A percentile compares a stretch with the other conserved stretches of the same genome.
Evolutionary conservation across 2,329 filamentous ascomycete species (phyloP).

Genomic region (Lecanosticta acicola): DNA sequence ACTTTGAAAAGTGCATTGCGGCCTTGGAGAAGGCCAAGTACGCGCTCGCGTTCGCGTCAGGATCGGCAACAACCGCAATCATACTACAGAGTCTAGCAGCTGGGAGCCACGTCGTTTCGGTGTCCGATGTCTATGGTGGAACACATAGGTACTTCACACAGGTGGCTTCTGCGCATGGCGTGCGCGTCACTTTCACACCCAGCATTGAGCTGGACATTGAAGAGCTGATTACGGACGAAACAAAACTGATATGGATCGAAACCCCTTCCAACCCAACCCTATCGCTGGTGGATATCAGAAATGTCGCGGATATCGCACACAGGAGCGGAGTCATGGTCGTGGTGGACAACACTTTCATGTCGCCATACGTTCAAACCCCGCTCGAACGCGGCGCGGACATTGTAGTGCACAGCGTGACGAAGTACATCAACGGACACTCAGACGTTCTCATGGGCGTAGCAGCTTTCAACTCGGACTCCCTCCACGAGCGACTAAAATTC

Average conservation of each 20-base stretch:
- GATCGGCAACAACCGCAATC: conserved; percentile 86
- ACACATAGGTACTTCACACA: conserved; percentile 99
- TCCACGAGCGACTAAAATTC: conserved; percentile 75
- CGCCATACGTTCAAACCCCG: conserved; percentile 93
- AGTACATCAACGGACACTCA: conserved; percentile 96
- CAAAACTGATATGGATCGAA: conserved; percentile 96
- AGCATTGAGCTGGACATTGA: conserved; percentile 84
- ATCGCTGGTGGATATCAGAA: conserved; percentile 83
- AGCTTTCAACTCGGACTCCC: conserved; percentile 80
- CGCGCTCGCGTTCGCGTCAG: conserved; percentile 89
- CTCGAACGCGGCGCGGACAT: conserved; percentile 93
- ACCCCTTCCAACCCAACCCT: conserved; percentile 91
- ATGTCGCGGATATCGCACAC: conserved; percentile 77
- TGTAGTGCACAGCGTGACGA: conserved; percentile 93
- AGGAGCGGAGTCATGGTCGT: conserved; percentile 86
- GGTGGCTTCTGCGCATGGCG: conserved; percentile 88
- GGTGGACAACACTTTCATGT: conserved; percentile 99
- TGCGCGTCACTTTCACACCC: conserved; percentile 89
- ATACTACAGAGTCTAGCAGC: conserved; percentile 88
- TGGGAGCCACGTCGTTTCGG: conserved; percentile 89
- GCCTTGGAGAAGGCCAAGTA: conserved; percentile 88
- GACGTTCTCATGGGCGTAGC: conserved; percentile 98
- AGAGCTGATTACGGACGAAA: conserved; percentile 78
- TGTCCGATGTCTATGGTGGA: conserved; percentile 95
- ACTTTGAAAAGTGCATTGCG: conserved; percentile 88